Percentiles rank a stretch among this genome's conserved stretches.
Evolutionary conservation across 73 alveolate species (phyloP).

Genomic region (Effrenium voratum): DNA sequence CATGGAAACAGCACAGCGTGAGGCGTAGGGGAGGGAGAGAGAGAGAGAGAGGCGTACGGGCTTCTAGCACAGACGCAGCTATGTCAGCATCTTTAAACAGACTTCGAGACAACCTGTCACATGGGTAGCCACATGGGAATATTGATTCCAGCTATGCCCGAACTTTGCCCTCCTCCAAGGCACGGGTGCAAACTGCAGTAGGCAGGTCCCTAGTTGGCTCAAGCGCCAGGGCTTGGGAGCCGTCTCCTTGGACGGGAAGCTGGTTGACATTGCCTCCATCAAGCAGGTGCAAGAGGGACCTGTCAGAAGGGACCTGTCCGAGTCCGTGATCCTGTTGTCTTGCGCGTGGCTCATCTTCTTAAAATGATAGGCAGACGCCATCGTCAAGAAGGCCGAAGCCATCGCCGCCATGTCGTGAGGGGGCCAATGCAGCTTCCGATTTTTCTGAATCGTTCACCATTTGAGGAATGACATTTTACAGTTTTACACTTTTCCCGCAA

Average conservation of each 20-base stretch:
- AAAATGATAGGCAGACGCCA: conserved; percentile 3
- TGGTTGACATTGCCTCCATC: conserved; percentile 52
- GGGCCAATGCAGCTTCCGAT: too few species aligned
- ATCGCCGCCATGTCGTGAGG: conserved; percentile 49
- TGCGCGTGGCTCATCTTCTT: not conserved
- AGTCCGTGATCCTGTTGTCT: not conserved
- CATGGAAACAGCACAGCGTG: conserved; percentile 18
- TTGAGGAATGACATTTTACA: too few species aligned
- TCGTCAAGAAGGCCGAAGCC: conserved; percentile 26
- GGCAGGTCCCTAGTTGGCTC: not conserved
- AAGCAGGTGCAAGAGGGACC: conserved; percentile 5
- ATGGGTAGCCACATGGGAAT: too few species aligned
- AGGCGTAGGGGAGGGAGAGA: too few species aligned
- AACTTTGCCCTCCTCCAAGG: not conserved
- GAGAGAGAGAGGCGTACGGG: too few species aligned
- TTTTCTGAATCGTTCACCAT: too few species aligned
- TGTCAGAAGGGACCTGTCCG: too few species aligned
- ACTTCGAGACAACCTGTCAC: too few species aligned
- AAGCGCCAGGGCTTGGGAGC: conserved; percentile 14
- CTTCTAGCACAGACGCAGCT: too few species aligned
- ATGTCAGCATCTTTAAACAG: too few species aligned
- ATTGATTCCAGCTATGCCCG: too few species aligned
- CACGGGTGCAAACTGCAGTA: not conserved
- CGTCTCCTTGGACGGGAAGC: conserved; percentile 43
- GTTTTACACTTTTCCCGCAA: too few species aligned